Conservation (phyloP, 495 filamentous ascomycete genomes). For the Peziza echinospora region DNA sequence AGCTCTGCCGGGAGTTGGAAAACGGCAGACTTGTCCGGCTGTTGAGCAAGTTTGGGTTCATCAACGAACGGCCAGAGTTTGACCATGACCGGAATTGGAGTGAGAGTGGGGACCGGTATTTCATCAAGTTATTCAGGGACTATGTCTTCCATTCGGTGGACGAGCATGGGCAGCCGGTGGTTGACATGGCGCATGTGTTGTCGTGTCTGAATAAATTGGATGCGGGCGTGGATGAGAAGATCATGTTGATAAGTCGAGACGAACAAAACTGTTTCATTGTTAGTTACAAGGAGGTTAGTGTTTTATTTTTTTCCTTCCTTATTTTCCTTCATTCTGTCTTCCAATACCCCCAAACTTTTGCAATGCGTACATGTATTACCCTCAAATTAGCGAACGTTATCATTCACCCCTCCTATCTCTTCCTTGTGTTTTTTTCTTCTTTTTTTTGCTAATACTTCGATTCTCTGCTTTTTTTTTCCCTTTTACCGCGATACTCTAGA, state of each 20-base stretch:
- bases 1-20: constrained; percentile 63
- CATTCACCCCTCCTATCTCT: too few relatives aligned
- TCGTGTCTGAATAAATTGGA: constrained; percentile 76
- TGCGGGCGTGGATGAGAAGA: constrained; percentile 66
- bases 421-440: too few relatives aligned
- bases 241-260: constrained; percentile 68
- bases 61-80: constrained; percentile 76
- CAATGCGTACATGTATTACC: too few relatives aligned
- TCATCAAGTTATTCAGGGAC: constrained; percentile 81
- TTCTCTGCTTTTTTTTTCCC: background rate
- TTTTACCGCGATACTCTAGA: background rate
- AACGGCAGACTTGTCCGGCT: constrained; percentile 72
- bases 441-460: background rate
- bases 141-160: constrained; percentile 95
- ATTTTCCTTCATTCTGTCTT: too few relatives aligned
- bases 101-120: constrained; percentile 76
- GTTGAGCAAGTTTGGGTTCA: constrained; percentile 58
- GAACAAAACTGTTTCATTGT: constrained; percentile 71
- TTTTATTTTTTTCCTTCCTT: background rate
- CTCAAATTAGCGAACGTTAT: too few relatives aligned
- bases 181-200: constrained; percentile 70
- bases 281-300: constrained; percentile 47
- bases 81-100: constrained; percentile 57
- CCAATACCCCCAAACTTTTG: too few relatives aligned
- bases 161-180: constrained; percentile 50